Conservation (phyloP, 1,139 yeast genomes). For the Kurtzmaniella natalensis region DNA sequence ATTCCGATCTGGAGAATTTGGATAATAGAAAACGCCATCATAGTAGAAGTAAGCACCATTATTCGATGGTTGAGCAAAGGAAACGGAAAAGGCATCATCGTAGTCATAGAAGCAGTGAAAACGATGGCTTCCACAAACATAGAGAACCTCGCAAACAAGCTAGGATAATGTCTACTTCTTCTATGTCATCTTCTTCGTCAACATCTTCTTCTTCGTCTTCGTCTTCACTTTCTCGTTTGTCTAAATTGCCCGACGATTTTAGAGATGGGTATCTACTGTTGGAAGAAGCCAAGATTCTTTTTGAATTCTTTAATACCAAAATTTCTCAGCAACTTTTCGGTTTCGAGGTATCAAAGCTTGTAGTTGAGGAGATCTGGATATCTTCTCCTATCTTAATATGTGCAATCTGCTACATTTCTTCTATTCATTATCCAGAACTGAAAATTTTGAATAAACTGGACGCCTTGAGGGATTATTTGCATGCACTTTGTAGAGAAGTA, state of each 20-base stretch:
- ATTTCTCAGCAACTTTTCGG: slow-evolving; percentile 67
- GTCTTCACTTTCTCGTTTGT: no score
- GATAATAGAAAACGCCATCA: no score
- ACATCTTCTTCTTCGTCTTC: no score
- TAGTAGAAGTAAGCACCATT: no score
- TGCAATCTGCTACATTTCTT: slow-evolving; percentile 60
- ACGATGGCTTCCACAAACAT: not conserved
- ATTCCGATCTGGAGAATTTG: no score
- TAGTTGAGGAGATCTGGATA: slow-evolving; percentile 50
- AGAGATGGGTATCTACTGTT: slow-evolving; percentile 30
- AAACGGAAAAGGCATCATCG: not conserved
- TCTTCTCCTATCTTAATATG: slow-evolving; percentile 57
- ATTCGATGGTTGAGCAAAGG: no score
- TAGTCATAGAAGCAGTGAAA: not conserved
- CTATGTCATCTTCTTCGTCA: no score
- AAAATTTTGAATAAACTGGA: slow-evolving; percentile 31
- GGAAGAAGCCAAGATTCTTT: slow-evolving; percentile 48
- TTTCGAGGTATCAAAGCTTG: slow-evolving; percentile 51
- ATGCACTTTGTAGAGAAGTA: slow-evolving; percentile 42
- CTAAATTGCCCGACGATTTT: slow-evolving; percentile 31
- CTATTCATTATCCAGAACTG: slow-evolving; percentile 51
- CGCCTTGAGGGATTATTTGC: slow-evolving; percentile 39
- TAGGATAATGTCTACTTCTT: no score
- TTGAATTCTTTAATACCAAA: slow-evolving; percentile 48
- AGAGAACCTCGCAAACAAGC: not conserved